These are phyloP conservation scores for Collybiopsis confluens DNA, from an alignment of 768 basidiomycete genomes.

Conservation along the genomic window DNA sequence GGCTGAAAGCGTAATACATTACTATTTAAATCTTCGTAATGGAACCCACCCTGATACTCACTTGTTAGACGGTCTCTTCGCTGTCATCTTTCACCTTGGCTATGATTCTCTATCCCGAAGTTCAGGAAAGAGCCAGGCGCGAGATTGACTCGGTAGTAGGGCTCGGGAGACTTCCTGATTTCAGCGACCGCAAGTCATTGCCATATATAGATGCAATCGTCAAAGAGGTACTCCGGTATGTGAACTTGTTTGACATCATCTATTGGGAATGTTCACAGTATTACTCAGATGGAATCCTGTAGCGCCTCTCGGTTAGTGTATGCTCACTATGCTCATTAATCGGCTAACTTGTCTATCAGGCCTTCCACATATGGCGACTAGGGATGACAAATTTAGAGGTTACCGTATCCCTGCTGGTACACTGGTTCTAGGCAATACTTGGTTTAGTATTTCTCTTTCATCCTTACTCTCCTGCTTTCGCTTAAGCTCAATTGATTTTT, in stretches of 20 bases:
- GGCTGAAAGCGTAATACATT: slow-evolving; percentile 33
- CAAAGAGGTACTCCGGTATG: slow-evolving; percentile 16
- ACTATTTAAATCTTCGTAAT: not conserved
- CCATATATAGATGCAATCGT: slow-evolving; percentile 19
- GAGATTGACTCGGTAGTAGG: slow-evolving; percentile 26
- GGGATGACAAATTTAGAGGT: slow-evolving; percentile 40
- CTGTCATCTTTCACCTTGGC: slow-evolving; percentile 20
- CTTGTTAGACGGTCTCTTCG: slow-evolving; percentile 1
- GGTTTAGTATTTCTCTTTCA: slow-evolving; percentile 20
- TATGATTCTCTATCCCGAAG: slow-evolving; percentile 24
- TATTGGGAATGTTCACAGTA: not conserved
- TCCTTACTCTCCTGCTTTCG: not conserved
- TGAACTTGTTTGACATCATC: not conserved
- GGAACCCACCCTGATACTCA: not conserved
- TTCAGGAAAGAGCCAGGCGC: slow-evolving; percentile 20
- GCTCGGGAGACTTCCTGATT: slow-evolving; percentile 18
- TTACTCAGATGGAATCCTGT: slow-evolving; percentile 11
- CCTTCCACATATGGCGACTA: slow-evolving; percentile 33
- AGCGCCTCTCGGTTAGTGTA: slow-evolving; percentile 22
- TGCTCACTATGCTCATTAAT: not conserved
- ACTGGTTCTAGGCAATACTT: slow-evolving; percentile 38
- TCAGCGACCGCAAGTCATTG: slow-evolving; percentile 15
- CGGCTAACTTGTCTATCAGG: slow-evolving; percentile 13
- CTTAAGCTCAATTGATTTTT: too few relatives aligned
- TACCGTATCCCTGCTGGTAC: slow-evolving; percentile 43